Conservation (phyloP, 306 rosid genomes). For the Heteromeles arbutifolia region DNA sequence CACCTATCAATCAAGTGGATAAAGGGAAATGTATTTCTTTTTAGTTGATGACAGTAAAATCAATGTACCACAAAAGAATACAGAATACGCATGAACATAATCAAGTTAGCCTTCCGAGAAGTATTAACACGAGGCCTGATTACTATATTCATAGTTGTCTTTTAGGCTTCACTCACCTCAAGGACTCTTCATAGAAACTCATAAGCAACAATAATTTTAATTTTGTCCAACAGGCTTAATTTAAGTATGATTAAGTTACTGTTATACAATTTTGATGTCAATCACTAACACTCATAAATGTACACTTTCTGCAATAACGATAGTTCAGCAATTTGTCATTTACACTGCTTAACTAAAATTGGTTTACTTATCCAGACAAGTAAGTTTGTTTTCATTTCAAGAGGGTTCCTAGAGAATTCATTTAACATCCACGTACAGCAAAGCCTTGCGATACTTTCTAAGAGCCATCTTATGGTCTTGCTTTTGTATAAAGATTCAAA, state of each 20-base stretch:
- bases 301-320: not conserved
- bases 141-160: not conserved
- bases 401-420: not conserved
- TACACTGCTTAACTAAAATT: no score
- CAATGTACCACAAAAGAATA: not conserved
- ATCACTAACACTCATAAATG: not conserved
- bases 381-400: not conserved
- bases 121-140: not conserved
- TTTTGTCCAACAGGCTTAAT: not conserved
- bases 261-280: not conserved
- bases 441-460: conserved; percentile 63
- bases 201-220: not conserved
- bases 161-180: not conserved
- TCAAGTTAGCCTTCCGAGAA: not conserved
- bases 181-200: not conserved
- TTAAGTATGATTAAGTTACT: not conserved
- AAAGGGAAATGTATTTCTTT: not conserved
- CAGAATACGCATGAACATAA: not conserved
- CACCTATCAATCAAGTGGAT: not conserved
- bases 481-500: conserved; percentile 27
- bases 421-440: conserved; percentile 47
- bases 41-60: not conserved
- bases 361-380: not conserved
- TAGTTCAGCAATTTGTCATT: no score
- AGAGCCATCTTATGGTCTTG: conserved; percentile 74